Base-by-base conservation (phyloP, 1,284 basidiomycete species). In the Omphalotus olearius region DNA sequence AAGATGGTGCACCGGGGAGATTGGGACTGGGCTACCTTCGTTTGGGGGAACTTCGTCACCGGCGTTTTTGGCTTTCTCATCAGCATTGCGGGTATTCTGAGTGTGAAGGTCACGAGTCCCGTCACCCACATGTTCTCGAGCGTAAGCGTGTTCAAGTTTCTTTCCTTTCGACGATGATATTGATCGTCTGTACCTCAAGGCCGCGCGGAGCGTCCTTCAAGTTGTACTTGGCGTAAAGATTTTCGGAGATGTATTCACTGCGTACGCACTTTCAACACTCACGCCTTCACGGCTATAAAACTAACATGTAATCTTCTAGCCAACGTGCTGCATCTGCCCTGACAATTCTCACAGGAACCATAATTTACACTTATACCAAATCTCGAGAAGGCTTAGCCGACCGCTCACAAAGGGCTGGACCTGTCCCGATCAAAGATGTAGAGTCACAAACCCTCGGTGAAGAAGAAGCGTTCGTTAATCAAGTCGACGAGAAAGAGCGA, bases 71-170 rank as follows among this genome's bases (percentile, higher is more conserved):
- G 80, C 4, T 82, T 80, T 63, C 58, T 82, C 37, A 70, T 82
- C 20, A 78, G 78, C 47, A 66, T 82, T 16, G 78, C 80, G 1
- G 74, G 76, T 7, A 63, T 80, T 56, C 65, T 81, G 26, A 78
- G 75, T 56, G 78, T 82, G 64, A 81, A 80, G 61, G 71, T 80
- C 43, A 82, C 79, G 13, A 78, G 73, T 59, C 78, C 79, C 4
- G 66, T 80, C 51, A 80, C 79, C 4, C 79, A 80, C 58, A 82
- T 82, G 79, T 79, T 81, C 63, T 79, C 77, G 14, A 76, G 74
- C 60, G 78, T 79, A 51, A 65, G 78, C 71, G 28, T 39, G 13
- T 23, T 23, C 20, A 25, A 17, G 30, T 35, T 50, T 28, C 33
- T 26, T 45, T 37, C 37, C 33, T 51, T 51, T 37, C 47, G 39